A percentile compares a stretch with the other conserved stretches of the same genome.
Evolutionary conservation across 1,284 basidiomycete genomes (phyloP).

Genomic region (Sphagnurus paluster): DNA sequence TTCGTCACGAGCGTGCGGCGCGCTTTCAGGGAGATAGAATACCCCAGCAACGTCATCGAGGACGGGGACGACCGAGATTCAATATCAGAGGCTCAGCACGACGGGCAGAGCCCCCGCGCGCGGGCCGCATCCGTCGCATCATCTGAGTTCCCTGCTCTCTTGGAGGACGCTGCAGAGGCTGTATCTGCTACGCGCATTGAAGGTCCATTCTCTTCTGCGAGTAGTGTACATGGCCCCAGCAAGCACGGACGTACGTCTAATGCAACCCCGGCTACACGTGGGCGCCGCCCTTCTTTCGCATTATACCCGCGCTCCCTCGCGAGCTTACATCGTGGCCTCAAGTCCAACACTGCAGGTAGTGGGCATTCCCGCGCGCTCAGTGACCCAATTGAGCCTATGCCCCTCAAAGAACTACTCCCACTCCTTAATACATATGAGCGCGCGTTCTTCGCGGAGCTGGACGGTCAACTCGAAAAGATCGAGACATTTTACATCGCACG

Average conservation of each 20-base stretch:
- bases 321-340: constrained; percentile 2
- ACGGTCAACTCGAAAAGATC: constrained; percentile 79
- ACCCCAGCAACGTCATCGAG: no score
- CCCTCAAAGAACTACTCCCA: constrained; percentile 52
- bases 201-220: background rate
- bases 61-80: no score
- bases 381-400: constrained; percentile 33
- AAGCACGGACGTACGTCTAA: background rate
- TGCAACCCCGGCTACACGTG: background rate
- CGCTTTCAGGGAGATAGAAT: no score
- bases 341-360: background rate
- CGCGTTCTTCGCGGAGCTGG: constrained; percentile 75
- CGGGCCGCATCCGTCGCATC: no score
- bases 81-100: no score
- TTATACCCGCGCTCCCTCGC: constrained; percentile 3
- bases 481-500: constrained; percentile 79
- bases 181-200: background rate
- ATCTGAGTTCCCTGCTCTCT: no score
- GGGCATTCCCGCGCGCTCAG: constrained; percentile 12
- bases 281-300: background rate
- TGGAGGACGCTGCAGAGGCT: no score
- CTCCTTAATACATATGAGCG: constrained; percentile 59
- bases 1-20: no score
- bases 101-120: no score
- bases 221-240: background rate